phyloP scores from a whole-genome alignment of 768 basidiomycete genomes.

The Tephrocybe sp. region DNA sequence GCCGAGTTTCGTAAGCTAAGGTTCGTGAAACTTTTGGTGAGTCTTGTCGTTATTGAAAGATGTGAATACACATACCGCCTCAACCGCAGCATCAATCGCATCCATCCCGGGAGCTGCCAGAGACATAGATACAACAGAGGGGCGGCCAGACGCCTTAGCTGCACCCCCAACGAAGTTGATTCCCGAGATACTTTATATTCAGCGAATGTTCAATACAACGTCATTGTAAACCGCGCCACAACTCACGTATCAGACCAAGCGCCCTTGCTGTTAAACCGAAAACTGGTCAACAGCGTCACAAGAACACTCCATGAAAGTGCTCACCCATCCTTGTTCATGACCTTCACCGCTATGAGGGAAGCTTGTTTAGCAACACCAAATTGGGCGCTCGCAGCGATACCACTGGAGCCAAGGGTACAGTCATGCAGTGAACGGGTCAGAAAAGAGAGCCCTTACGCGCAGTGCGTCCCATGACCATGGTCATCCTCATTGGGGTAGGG shows the following conservation, averaged over 20 bases:
- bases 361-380: background rate
- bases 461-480: background rate
- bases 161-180: constrained; percentile 40
- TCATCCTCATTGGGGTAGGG: background rate
- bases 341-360: background rate
- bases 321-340: constrained; percentile 16
- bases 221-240: background rate
- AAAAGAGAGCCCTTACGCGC: background rate
- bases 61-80: background rate
- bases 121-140: background rate
- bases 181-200: constrained; percentile 35
- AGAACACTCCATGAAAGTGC: background rate
- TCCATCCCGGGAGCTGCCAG: background rate
- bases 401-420: background rate
- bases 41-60: background rate
- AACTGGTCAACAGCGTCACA: too few species aligned
- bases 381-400: background rate
- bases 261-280: background rate
- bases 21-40: background rate
- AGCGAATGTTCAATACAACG: background rate
- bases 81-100: background rate
- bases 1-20: background rate
- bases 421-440: background rate
- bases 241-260: background rate
- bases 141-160: constrained; percentile 55